These are phyloP conservation scores for Cicer arietinum DNA, from an alignment of 306 rosid species.

Conservation along the genomic window DNA sequence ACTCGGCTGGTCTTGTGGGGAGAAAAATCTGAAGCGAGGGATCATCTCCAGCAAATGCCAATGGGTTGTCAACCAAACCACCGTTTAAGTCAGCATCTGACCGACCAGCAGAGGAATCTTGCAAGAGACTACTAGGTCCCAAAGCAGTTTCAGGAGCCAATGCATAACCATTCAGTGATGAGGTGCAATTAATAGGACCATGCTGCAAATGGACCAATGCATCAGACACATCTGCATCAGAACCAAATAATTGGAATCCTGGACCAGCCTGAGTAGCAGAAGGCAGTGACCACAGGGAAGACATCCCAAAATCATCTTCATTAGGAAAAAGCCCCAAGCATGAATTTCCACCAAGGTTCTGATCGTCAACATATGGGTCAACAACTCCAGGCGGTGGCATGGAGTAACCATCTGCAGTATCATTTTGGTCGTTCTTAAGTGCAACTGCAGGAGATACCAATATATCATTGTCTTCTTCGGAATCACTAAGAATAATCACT, in stretches of 20 bases:
- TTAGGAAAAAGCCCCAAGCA: conserved; percentile 81
- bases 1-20: conserved; percentile 89
- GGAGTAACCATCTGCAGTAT: conserved; percentile 60
- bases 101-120: conserved; percentile 63
- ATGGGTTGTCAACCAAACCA: conserved; percentile 86
- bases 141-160: conserved; percentile 67
- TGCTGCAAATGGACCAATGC: conserved; percentile 73
- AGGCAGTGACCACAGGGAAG: conserved; percentile 69
- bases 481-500: conserved; percentile 91
- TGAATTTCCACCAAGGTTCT: conserved; percentile 66
- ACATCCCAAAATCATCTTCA: conserved; percentile 79
- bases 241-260: conserved; percentile 81
- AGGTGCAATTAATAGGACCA: conserved; percentile 69
- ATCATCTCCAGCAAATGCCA: conserved; percentile 88
- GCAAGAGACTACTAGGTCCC: conserved; percentile 62
- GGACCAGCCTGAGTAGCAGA: conserved; percentile 74
- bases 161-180: conserved; percentile 77
- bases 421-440: conserved; percentile 56
- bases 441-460: conserved; percentile 59
- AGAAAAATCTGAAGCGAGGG: conserved; percentile 97
- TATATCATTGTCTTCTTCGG: conserved; percentile 83
- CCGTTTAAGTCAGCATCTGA: conserved; percentile 74
- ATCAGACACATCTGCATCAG: conserved; percentile 82
- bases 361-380: conserved; percentile 79
- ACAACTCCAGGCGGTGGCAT: conserved; percentile 67